Base-by-base conservation (phyloP, 2,329 filamentous ascomycete genomes). In the Hymenoscyphus fraxineus region DNA sequence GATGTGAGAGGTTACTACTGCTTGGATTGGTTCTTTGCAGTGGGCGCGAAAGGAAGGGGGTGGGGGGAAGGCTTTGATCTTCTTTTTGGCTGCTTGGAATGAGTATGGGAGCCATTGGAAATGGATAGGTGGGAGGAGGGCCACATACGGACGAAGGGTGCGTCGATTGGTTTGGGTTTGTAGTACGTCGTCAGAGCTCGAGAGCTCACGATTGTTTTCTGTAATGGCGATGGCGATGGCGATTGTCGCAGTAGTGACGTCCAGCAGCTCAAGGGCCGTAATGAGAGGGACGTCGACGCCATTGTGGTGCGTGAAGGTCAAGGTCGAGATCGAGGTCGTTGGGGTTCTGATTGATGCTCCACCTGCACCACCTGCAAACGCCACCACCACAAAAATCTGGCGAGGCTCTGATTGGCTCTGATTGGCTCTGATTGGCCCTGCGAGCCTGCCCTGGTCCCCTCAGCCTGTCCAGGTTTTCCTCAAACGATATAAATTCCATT, bases 221-320 rank as follows among this genome's bases (percentile, higher is more conserved):
- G 82, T 66, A 82, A 82, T 4, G 44, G 44, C 6, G 35, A 35
- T 4, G 44, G 44, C 6, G 35, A 35, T 67, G 85, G 80, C 58
- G 83, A 78, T 73, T 85, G 82, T 68, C 88, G 82, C 71, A 92
- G 74, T 44, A 85, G 79, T 38, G 85, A 80, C 78, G 90, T 91
- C 75, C 91, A 85, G 78, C 86, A 88, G 81, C 86, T 85, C 74
- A 91, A 78, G 67, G 90, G 89, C 84, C 89, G 87, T 78, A 81
- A 75, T 58, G 81, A 78, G 63, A 72, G 72, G 54, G 65, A 71
- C 69, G 67, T 64, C 22, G 70, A 72, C 31, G 73, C 69, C 73
- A 75, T 74, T 39, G 44, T 70, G 65, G 55, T 65, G 63, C 61
- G 66, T 19, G 64, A 6, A 58, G 64, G 64, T 69, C 68, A 58